These are phyloP conservation scores for Scleroderma citrinum DNA, from an alignment of 768 basidiomycete species.

Conservation along the genomic window DNA sequence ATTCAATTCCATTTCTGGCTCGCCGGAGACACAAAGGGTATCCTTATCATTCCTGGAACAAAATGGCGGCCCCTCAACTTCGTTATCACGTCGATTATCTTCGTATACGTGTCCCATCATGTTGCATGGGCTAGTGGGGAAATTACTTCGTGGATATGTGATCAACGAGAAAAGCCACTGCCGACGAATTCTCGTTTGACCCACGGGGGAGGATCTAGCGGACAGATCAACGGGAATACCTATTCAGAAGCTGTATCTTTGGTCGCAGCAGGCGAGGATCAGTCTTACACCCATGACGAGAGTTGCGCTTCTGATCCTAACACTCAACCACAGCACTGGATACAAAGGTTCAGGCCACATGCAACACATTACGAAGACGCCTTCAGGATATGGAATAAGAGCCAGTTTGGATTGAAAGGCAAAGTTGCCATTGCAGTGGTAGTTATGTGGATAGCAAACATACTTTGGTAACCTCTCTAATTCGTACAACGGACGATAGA, in stretches of 20 bases:
- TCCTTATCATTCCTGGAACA: conserved; percentile 74
- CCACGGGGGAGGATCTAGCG: neutral
- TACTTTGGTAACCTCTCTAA: conserved; percentile 44
- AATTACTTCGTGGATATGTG: conserved; percentile 57
- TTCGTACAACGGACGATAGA: neutral
- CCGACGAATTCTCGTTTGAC: conserved; percentile 10
- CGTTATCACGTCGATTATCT: conserved; percentile 66
- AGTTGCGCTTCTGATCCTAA: conserved; percentile 32
- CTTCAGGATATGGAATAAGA: conserved; percentile 25
- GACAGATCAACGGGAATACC: neutral
- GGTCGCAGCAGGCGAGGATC: conserved; percentile 1
- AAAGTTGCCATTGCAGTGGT: conserved; percentile 37
- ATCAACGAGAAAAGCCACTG: conserved; percentile 22
- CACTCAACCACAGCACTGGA: conserved; percentile 35
- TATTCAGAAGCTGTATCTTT: conserved; percentile 9
- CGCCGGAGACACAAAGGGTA: conserved; percentile 76
- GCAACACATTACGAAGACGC: conserved; percentile 13
- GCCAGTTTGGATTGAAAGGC: conserved; percentile 34
- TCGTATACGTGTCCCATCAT: conserved; percentile 74
- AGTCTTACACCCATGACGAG: conserved; percentile 18
- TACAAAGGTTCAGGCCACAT: conserved; percentile 43
- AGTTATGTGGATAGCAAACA: conserved; percentile 61
- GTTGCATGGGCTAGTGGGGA: conserved; percentile 72
- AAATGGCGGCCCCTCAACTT: conserved; percentile 74
- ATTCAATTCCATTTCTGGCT: conserved; percentile 88